phyloP scores from a whole-genome alignment of 2,329 filamentous ascomycete species.

The Calonectria hongkongensis region DNA sequence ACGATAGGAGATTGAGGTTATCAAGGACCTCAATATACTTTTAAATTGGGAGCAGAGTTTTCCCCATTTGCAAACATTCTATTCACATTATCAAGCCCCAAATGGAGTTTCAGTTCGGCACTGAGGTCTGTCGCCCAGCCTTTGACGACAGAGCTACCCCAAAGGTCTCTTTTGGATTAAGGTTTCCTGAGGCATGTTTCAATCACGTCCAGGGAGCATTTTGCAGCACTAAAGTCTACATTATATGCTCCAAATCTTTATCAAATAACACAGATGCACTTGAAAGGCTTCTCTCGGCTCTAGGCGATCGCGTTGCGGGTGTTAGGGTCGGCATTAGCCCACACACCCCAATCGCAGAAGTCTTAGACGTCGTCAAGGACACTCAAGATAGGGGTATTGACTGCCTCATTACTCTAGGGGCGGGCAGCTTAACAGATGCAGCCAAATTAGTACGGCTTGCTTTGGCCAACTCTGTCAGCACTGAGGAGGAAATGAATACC shows the following conservation, averaged over 20 bases:
- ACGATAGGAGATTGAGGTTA: not conserved
- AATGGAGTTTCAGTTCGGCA: conserved; percentile 6
- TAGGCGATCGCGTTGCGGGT: not conserved
- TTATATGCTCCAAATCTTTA: conserved; percentile 12
- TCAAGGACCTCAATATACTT: not conserved
- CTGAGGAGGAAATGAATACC: conserved; percentile 8
- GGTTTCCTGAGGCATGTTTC: conserved; percentile 7
- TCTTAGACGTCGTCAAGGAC: conserved; percentile 11
- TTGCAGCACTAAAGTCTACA: not conserved
- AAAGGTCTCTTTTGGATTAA: conserved; percentile 3
- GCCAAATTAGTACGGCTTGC: conserved; percentile 5
- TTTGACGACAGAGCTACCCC: conserved; percentile 11
- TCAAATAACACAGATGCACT: not conserved
- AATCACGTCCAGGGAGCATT: not conserved
- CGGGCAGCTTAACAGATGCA: conserved; percentile 7
- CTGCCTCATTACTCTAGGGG: not conserved
- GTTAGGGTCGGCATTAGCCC: conserved; percentile 11
- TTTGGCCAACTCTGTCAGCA: not conserved
- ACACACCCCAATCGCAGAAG: conserved; percentile 9
- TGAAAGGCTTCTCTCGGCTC: not conserved
- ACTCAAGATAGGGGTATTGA: not conserved
- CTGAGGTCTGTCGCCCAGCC: not conserved
- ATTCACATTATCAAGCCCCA: too few relatives aligned
- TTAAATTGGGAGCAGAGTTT: not conserved
- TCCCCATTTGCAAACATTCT: not conserved